A percentile compares a stretch with the other conserved stretches of the same genome.
These are phyloP conservation scores for Moesziomyces sp. DNA, from an alignment of 1,284 basidiomycete species.

Conservation along the genomic window DNA sequence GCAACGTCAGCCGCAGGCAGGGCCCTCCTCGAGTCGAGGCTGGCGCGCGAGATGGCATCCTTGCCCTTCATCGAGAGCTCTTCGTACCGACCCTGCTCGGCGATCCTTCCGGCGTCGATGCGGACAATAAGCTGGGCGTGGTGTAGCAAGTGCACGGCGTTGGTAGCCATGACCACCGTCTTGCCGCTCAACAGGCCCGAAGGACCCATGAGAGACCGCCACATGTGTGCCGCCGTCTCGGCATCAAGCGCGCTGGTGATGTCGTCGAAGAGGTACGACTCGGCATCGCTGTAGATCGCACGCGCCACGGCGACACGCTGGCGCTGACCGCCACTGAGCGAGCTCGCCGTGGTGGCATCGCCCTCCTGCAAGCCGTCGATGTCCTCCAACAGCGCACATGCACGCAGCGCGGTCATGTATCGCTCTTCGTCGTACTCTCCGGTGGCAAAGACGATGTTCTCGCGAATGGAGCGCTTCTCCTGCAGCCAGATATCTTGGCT, in stretches of 20 bases:
- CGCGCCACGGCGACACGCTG: conserved; percentile 62
- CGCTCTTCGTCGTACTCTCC: conserved; percentile 51
- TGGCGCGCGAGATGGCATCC: conserved; percentile 43
- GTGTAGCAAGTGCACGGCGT: conserved; percentile 50
- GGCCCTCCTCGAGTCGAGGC: conserved; percentile 37
- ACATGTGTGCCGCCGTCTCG: conserved; percentile 71
- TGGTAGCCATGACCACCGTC: conserved; percentile 56
- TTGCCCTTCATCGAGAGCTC: conserved; percentile 50
- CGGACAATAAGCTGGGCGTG: conserved; percentile 37
- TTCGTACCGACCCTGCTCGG: conserved; percentile 46
- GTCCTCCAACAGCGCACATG: conserved; percentile 58
- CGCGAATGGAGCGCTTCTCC: conserved; percentile 51
- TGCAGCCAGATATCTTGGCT: conserved; percentile 61
- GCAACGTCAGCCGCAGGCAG: background rate
- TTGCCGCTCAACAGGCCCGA: conserved; percentile 39
- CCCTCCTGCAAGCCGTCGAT: conserved; percentile 54
- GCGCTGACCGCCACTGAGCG: conserved; percentile 63
- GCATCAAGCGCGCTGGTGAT: conserved; percentile 74
- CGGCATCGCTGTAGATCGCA: conserved; percentile 60
- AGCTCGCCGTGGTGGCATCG: conserved; percentile 55
- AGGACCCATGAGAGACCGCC: conserved; percentile 44
- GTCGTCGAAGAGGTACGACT: conserved; percentile 61
- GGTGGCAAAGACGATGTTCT: conserved; percentile 60
- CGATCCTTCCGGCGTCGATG: conserved; percentile 47
- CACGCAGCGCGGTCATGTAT: conserved; percentile 50